Conservation (phyloP, 371 early-diverging fungal genomes). For the Lichtheimia hyalospora region DNA sequence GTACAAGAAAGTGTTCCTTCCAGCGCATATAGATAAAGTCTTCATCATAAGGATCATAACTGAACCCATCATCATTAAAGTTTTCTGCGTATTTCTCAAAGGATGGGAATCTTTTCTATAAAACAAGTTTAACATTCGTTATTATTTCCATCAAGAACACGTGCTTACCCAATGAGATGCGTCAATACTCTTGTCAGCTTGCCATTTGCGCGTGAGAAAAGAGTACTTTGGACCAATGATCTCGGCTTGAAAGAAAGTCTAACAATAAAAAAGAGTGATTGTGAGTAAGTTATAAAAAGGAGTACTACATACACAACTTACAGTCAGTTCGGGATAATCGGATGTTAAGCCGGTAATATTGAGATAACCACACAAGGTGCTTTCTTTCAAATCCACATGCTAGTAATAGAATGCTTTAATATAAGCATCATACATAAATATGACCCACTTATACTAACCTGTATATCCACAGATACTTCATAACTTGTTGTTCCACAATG, state of each 20-base stretch:
- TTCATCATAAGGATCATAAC: slow-evolving; percentile 66
- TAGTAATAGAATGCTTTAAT: slow-evolving; percentile 24
- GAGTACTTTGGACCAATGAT: slow-evolving; percentile 78
- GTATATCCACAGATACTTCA: slow-evolving; percentile 69
- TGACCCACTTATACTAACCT: too few relatives aligned
- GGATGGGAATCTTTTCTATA: slow-evolving; percentile 63
- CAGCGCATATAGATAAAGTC: slow-evolving; percentile 94
- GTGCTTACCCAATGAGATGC: slow-evolving; percentile 77
- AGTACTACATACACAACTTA: slow-evolving; percentile 9
- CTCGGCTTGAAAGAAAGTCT: slow-evolving; percentile 85
- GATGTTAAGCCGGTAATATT: slow-evolving; percentile 73
- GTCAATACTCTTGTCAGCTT: slow-evolving; percentile 76
- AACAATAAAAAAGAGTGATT: slow-evolving; percentile 1
- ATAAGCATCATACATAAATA: too few relatives aligned
- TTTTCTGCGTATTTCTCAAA: slow-evolving; percentile 59
- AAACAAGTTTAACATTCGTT: not conserved
- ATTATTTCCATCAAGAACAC: not conserved
- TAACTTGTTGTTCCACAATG: slow-evolving; percentile 60
- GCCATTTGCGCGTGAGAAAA: slow-evolving; percentile 87
- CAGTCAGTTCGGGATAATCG: slow-evolving; percentile 57
- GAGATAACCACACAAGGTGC: slow-evolving; percentile 75
- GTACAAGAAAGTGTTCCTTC: slow-evolving; percentile 96
- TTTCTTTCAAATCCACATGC: slow-evolving; percentile 70
- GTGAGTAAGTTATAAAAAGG: not conserved
- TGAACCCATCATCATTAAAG: slow-evolving; percentile 72